These are phyloP conservation scores for Calonectria naviculata DNA, from an alignment of 2,329 filamentous ascomycete genomes.

Conservation along the genomic window DNA sequence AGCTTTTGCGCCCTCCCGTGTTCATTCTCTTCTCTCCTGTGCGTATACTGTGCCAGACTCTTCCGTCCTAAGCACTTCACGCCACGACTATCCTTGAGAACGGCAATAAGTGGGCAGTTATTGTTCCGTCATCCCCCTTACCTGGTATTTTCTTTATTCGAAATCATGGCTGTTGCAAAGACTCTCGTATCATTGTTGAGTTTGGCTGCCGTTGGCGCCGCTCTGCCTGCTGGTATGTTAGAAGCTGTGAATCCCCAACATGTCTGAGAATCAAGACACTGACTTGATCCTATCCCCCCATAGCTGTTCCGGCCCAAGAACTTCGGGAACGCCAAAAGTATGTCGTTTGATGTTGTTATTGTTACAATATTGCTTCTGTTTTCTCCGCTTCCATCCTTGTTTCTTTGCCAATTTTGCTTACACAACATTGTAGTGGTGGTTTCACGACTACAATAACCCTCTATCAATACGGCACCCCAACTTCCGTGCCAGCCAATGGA, in stretches of 20 bases:
- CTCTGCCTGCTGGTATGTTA: slow-evolving; percentile 38
- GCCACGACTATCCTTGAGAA: slow-evolving; percentile 20
- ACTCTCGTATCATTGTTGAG: slow-evolving; percentile 39
- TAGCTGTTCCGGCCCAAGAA: not conserved
- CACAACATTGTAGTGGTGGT: not conserved
- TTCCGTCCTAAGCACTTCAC: not conserved
- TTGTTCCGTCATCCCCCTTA: not conserved
- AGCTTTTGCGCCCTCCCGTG: not conserved
- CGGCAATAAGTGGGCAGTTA: not conserved
- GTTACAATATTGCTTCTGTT: no score
- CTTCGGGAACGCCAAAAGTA: slow-evolving; percentile 25
- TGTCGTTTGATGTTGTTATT: not conserved
- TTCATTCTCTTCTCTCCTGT: not conserved
- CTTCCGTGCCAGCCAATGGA: not conserved
- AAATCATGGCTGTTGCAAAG: slow-evolving; percentile 31
- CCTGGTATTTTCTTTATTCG: not conserved
- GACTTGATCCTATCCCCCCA: slow-evolving; percentile 12
- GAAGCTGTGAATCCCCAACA: not conserved
- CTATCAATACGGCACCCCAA: not conserved
- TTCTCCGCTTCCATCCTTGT: no score
- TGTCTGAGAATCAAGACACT: not conserved
- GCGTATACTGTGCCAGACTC: slow-evolving; percentile 11
- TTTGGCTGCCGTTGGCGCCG: slow-evolving; percentile 33
- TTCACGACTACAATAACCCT: not conserved
- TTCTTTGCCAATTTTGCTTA: not conserved